These are phyloP conservation scores for Chrysanthemum makinoi DNA, from an alignment of 129 eudicot genomes.

Conservation along the genomic window DNA sequence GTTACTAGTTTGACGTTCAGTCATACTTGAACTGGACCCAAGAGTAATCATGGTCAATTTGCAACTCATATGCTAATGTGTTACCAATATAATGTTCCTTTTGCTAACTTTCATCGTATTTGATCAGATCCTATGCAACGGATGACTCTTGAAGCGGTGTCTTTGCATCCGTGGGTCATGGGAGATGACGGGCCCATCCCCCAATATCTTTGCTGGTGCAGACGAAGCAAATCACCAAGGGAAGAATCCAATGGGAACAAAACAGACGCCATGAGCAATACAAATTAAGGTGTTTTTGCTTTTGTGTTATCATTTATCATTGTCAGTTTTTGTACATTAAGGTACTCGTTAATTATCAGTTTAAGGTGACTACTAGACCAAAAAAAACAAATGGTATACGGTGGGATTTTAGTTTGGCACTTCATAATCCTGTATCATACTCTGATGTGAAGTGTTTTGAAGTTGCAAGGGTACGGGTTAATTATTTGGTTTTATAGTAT, in stretches of 20 bases:
- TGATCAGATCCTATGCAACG: conserved; percentile 68
- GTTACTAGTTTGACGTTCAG: not conserved
- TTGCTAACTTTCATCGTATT: not conserved
- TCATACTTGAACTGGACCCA: not conserved
- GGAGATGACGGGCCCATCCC: conserved; percentile 72
- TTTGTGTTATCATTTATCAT: not conserved
- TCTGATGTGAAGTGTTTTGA: not conserved
- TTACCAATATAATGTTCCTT: not conserved
- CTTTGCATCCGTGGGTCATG: conserved; percentile 69
- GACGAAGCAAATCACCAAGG: conserved; percentile 35
- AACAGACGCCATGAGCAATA: conserved; percentile 21
- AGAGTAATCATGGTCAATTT: not conserved
- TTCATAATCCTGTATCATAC: conserved; percentile 12
- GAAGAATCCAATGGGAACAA: conserved; percentile 36
- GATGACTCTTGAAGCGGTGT: conserved; percentile 56
- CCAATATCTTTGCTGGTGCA: conserved; percentile 75
- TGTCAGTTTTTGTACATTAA: conserved; percentile 21
- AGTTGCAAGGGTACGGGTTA: not conserved
- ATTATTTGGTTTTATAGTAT: no score
- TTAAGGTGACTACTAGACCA: not conserved
- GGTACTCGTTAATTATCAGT: conserved; percentile 29
- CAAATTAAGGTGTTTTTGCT: conserved; percentile 23
- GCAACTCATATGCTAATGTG: not conserved
- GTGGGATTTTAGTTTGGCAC: conserved; percentile 18
- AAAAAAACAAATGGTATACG: not conserved